A percentile compares a stretch with the other conserved stretches of the same genome.
These are phyloP conservation scores for Elongisporangium anandrum DNA, from an alignment of 352 stramenopile genomes.

Conservation along the genomic window DNA sequence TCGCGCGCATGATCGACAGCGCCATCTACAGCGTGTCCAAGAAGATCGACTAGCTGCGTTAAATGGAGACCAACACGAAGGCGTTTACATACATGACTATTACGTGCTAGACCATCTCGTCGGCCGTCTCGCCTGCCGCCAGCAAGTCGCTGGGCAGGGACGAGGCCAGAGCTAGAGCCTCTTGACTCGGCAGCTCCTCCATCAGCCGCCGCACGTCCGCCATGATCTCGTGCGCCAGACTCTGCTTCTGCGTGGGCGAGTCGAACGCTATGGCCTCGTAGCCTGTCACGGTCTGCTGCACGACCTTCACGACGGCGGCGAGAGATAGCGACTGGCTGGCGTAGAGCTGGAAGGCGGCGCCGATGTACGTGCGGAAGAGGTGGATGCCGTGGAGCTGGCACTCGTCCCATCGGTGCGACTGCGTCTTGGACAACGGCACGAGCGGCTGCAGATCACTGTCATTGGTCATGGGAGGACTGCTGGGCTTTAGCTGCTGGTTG, in stretches of 20 bases:
- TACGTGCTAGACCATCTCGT: conserved; percentile 2
- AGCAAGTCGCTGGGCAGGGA: conserved; percentile 53
- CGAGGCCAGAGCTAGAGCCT: conserved; percentile 39
- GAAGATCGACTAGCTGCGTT: conserved; percentile 67
- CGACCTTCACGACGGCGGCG: conserved; percentile 50
- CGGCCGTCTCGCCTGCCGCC: conserved; percentile 14
- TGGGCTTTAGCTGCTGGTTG: conserved; percentile 59
- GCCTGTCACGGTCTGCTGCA: conserved; percentile 48
- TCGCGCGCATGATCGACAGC: conserved; percentile 82
- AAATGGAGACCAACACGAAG: neutral
- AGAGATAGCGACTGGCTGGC: conserved; percentile 41
- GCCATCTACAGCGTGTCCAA: conserved; percentile 88
- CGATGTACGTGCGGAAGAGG: conserved; percentile 78
- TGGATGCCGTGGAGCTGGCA: conserved; percentile 61
- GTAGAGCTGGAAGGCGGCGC: conserved; percentile 58
- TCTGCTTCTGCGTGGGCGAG: conserved; percentile 43
- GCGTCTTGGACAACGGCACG: conserved; percentile 11
- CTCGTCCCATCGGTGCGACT: conserved; percentile 58
- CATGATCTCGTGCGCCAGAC: conserved; percentile 57
- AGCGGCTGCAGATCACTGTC: conserved; percentile 1
- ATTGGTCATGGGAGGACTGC: too few species aligned
- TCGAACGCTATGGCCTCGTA: conserved; percentile 66
- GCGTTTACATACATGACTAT: neutral
- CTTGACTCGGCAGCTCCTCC: conserved; percentile 42
- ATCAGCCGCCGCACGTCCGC: conserved; percentile 51